These are phyloP conservation scores for Aspergillus transmontanensis DNA, from an alignment of 2,329 filamentous ascomycete species.

Conservation along the genomic window DNA sequence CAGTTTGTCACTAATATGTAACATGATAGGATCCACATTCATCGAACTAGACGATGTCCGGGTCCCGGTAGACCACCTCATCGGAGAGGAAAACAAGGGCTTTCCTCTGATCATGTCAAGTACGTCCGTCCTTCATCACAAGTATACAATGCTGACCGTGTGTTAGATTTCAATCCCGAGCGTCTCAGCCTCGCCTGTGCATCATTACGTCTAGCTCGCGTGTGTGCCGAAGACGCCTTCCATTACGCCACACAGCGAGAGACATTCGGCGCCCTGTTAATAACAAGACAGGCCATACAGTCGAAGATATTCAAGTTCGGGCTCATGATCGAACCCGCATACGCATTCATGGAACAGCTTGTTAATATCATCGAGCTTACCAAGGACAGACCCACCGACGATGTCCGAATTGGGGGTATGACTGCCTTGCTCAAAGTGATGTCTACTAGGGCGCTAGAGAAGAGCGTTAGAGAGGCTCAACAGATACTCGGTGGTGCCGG, in stretches of 20 bases:
- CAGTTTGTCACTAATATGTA: not conserved
- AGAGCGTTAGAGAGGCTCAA: slow-evolving; percentile 57
- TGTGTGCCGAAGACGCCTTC: slow-evolving; percentile 63
- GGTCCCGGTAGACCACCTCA: slow-evolving; percentile 69
- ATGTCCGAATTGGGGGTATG: slow-evolving; percentile 53
- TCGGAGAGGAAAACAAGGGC: slow-evolving; percentile 69
- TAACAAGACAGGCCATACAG: slow-evolving; percentile 61
- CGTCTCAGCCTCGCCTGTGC: slow-evolving; percentile 67
- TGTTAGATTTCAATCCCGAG: slow-evolving; percentile 72
- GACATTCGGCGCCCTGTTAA: slow-evolving; percentile 62
- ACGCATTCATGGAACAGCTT: slow-evolving; percentile 64
- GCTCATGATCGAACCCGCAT: slow-evolving; percentile 62
- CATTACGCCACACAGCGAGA: slow-evolving; percentile 66
- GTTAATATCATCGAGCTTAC: slow-evolving; percentile 56
- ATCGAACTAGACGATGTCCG: slow-evolving; percentile 74
- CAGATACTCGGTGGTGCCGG: slow-evolving; percentile 58
- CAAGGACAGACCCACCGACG: slow-evolving; percentile 39
- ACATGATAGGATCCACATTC: slow-evolving; percentile 51
- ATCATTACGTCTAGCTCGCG: slow-evolving; percentile 62
- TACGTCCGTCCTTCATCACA: slow-evolving; percentile 20
- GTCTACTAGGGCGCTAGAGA: slow-evolving; percentile 56
- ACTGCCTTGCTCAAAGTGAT: slow-evolving; percentile 57
- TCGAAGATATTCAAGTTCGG: slow-evolving; percentile 63
- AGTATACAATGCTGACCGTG: not conserved
- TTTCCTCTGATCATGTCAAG: slow-evolving; percentile 75